Evolutionary conservation across 805 yeast genomes (phyloP).

Genomic region (Komagataella kurtzmanii): DNA sequence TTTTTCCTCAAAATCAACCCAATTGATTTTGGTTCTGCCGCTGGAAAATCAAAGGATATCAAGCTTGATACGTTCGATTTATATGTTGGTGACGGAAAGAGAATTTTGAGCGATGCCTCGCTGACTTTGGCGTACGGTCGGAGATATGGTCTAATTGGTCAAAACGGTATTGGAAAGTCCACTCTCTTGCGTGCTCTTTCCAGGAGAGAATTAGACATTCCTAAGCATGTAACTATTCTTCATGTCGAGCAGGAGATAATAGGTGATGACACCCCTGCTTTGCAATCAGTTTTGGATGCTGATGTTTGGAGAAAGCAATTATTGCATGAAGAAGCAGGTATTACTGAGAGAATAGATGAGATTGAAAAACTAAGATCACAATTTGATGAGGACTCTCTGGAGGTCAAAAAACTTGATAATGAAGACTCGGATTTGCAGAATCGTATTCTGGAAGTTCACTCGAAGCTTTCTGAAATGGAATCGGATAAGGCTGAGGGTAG

Average conservation of each 20-base stretch:
- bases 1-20: slow-evolving; percentile 95
- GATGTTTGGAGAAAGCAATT: slow-evolving; percentile 97
- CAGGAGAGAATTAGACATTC: slow-evolving; percentile 86
- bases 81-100: slow-evolving; percentile 90
- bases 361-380: slow-evolving; percentile 57
- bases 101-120: slow-evolving; percentile 81
- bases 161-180: slow-evolving; percentile 99
- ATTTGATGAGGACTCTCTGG: slow-evolving; percentile 65
- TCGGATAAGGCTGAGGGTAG: slow-evolving; percentile 95
- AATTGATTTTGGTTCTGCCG: slow-evolving; percentile 72
- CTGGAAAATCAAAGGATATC: slow-evolving; percentile 97
- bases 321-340: slow-evolving; percentile 59
- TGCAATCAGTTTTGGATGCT: slow-evolving; percentile 95
- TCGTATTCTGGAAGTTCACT: slow-evolving; percentile 67
- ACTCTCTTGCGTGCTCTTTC: slow-evolving; percentile 84
- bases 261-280: slow-evolving; percentile 85
- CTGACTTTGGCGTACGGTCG: slow-evolving; percentile 83
- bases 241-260: slow-evolving; percentile 96
- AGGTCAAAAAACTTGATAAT: slow-evolving; percentile 68
- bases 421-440: slow-evolving; percentile 80
- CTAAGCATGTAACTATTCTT: slow-evolving; percentile 87
- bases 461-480: slow-evolving; percentile 84
- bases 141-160: slow-evolving; percentile 95
- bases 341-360: slow-evolving; percentile 61
- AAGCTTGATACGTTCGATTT: slow-evolving; percentile 86